phyloP scores from a whole-genome alignment of 2,329 filamentous ascomycete genomes.

The Penicillium decumbens region DNA sequence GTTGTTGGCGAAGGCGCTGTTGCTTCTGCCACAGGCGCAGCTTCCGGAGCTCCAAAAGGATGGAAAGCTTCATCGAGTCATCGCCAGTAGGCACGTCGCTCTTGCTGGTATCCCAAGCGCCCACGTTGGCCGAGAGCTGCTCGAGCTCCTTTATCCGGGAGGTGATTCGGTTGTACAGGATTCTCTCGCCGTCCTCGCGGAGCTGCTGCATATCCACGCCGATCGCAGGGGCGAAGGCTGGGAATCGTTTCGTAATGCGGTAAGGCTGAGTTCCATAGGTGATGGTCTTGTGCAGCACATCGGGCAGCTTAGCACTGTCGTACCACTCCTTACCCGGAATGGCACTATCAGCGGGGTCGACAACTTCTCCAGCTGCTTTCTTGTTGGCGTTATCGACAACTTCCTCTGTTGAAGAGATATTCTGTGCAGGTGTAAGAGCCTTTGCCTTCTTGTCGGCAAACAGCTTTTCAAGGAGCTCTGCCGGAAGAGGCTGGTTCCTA shows the following conservation, averaged over 20 bases:
- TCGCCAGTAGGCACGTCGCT: constrained; percentile 67
- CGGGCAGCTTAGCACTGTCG: constrained; percentile 72
- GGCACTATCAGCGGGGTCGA: constrained; percentile 25
- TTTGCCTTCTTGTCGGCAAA: constrained; percentile 55
- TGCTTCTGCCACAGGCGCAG: constrained; percentile 84
- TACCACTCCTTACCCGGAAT: constrained; percentile 48
- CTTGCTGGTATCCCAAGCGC: constrained; percentile 73
- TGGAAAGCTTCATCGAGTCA: constrained; percentile 78
- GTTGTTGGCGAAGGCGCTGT: constrained; percentile 74
- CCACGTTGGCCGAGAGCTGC: constrained; percentile 76
- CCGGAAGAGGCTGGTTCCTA: constrained; percentile 78
- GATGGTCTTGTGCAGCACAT: constrained; percentile 54
- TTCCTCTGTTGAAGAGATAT: constrained; percentile 29
- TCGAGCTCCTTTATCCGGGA: constrained; percentile 81
- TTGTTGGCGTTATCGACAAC: constrained; percentile 40
- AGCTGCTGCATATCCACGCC: constrained; percentile 84
- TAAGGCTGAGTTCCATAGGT: constrained; percentile 74
- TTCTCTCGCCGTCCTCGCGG: constrained; percentile 78
- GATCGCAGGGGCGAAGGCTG: constrained; percentile 73
- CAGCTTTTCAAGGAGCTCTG: constrained; percentile 73
- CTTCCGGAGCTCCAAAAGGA: constrained; percentile 77
- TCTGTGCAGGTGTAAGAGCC: constrained; percentile 37
- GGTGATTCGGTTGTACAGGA: constrained; percentile 84
- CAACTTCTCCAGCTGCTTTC: constrained; percentile 29
- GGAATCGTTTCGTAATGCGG: constrained; percentile 72